These are phyloP conservation scores for Rhynchospora pubera DNA, from an alignment of 176 grass and related monocot species.

Conservation along the genomic window DNA sequence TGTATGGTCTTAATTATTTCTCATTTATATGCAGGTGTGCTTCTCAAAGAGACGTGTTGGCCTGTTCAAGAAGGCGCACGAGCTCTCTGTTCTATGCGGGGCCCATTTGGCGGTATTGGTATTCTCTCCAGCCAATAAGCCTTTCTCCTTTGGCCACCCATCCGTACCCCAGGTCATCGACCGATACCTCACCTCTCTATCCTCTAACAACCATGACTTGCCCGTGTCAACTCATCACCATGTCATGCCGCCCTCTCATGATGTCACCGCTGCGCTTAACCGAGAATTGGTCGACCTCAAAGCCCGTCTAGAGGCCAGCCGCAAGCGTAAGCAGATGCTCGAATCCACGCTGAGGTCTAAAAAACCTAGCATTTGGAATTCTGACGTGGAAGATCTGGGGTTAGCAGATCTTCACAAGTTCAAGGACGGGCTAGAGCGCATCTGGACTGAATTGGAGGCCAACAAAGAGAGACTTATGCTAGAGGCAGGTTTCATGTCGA, in stretches of 20 bases:
- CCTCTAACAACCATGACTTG: neutral
- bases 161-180: slow-evolving; percentile 34
- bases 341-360: neutral
- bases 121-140: slow-evolving; percentile 54
- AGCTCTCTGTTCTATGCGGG: slow-evolving; percentile 48
- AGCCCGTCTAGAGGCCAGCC: slow-evolving; percentile 7
- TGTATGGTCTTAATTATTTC: no score
- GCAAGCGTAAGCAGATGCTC: slow-evolving; percentile 14
- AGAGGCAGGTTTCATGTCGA: slow-evolving; percentile 2
- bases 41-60: slow-evolving; percentile 56
- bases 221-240: neutral
- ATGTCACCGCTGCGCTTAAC: neutral
- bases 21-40: slow-evolving; percentile 28
- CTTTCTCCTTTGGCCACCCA: slow-evolving; percentile 36
- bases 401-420: slow-evolving; percentile 6
- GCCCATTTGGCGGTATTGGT: slow-evolving; percentile 39
- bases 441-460: slow-evolving; percentile 7
- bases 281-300: neutral
- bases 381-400: neutral
- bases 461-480: slow-evolving; percentile 12
- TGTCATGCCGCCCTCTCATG: neutral
- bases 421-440: slow-evolving; percentile 27
- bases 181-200: slow-evolving; percentile 10
- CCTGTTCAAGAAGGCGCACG: slow-evolving; percentile 60
- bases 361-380: slow-evolving; percentile 20